Evolutionary conservation across 768 basidiomycete genomes (phyloP), one percentile per base, ranked within the genome.

Genomic region (Kwoniella sp.): DNA sequence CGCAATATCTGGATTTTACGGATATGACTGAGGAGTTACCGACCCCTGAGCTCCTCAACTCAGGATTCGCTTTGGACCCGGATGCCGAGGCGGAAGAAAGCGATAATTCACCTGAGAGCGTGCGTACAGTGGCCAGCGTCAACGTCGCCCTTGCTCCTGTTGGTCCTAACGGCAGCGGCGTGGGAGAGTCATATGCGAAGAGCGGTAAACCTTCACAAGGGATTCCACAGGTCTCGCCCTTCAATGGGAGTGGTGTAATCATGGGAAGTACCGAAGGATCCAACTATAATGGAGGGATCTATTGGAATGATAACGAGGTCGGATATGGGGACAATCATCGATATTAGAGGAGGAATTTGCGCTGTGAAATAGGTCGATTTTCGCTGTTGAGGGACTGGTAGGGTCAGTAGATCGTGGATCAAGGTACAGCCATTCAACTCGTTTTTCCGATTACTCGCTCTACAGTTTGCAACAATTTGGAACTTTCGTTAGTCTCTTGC

Each of bases 231-330:
- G n/a, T 26, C 46, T 21, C 24, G 30, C 5, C 26, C 46, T 19
- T 6, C 24, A 44, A 50, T 33, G 33, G 27, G 22, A 22, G 17
- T 4, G 30, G 51, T 17, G 33, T 65, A 21, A 55, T 52, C 12
- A 37, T 55, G 50, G 54, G 48, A 4, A 72, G 65, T 52, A 65
- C 68, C 22, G 61, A 48, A 24, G 65, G 58, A 49, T 27, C 19
- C 57, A 58, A 65, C 22, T 72, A 69, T 64, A 72, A 72, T 67
- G 71, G 71, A 9, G 69, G 65, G 46, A 64, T 64, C 21, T 62
- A 10, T 19, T 69, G 68, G 64, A 30, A 47, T 19, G 40, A 24
- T 13, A 47, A 57, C 24, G 37, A 13, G 26, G 13, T 15, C 19
- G 26, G 24, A 21, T 13, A 22, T 19, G 56, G 44, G 24, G 25